Evolutionary conservation across 2,329 filamentous ascomycete genomes (phyloP), one percentile per base, ranked within the genome.

Genomic region (Penicillium sp.): DNA sequence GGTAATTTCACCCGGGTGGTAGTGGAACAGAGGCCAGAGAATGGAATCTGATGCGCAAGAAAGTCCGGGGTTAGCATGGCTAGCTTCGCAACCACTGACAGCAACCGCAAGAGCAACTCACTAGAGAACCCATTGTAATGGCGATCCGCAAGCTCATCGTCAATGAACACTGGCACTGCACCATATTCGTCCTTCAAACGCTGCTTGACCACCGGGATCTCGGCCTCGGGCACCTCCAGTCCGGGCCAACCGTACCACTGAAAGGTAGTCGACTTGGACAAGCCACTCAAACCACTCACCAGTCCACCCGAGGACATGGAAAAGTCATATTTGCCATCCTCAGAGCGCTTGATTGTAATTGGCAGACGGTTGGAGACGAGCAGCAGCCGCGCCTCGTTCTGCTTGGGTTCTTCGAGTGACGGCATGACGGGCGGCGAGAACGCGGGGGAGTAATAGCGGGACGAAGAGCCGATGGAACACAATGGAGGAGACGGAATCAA

Each of bases 231-330:
- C 4, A 98, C 88, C 77, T 98, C 92, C 52, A 97, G 81, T 40
- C 95, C 95, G 0, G 95, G 93, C 94, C 95, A 98, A 68, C 95
- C 95, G 79, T 98, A 98, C 95, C 95, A 99, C 78, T 95, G 91
- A 79, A 98, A 98, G 68, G 89, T 94, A 28, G 92, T 97, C 35
- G 92, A 90, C 80, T 97, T 97, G 71, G 91, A 89, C 60, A 98
- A 81, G 28, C 95, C 95, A 68, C 92, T 96, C 63, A 99, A 83
- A 22, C 95, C 95, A 54, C 92, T 97, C 71, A 98, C 95, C 43
- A 99, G 86, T 43, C 95, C 95, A 60, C 95, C 95, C 1, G 95
- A 98, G 51, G 94, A 98, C 91, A 97, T 97, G 75, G 90, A 92
- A 78, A 96, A 97, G 73, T 89, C 86, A 81, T 97, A 99, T 76